These are phyloP conservation scores for Sphaerulina populicola DNA, from an alignment of 2,329 filamentous ascomycete species.

Conservation along the genomic window DNA sequence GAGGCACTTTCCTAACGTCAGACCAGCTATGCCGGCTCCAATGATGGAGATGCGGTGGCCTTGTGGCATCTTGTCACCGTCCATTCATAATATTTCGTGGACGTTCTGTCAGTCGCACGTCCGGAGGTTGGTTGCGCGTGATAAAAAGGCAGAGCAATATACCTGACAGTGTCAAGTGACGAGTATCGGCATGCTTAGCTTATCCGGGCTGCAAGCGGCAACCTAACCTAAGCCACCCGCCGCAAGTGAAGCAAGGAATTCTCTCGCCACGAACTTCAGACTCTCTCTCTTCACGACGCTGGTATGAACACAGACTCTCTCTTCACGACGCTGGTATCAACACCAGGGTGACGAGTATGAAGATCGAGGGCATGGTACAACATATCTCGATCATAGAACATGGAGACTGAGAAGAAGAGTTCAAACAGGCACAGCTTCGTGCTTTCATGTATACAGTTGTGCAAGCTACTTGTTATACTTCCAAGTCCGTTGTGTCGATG, in stretches of 20 bases:
- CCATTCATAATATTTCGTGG: background rate
- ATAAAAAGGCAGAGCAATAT: background rate
- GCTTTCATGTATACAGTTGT: no score
- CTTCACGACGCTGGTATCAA: no score
- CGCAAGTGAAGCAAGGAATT: background rate
- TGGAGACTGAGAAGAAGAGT: no score
- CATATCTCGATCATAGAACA: no score
- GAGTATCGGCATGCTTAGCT: background rate
- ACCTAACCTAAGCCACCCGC: background rate
- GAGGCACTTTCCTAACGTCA: conserved; percentile 35
- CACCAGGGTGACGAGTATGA: no score
- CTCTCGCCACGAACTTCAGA: no score
- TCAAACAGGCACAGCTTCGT: no score
- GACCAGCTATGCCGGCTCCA: conserved; percentile 41
- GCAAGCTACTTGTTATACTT: no score
- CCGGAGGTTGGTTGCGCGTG: background rate
- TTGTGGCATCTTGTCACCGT: conserved; percentile 1
- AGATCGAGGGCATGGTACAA: no score
- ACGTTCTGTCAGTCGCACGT: background rate
- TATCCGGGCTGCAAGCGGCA: background rate
- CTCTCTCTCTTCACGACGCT: no score
- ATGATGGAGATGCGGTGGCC: conserved; percentile 33
- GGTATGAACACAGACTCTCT: no score
- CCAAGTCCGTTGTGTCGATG: no score
- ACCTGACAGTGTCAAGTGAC: background rate